Evolutionary conservation across 1,284 basidiomycete genomes (phyloP).

Genomic region (Ustilago sp.): DNA sequence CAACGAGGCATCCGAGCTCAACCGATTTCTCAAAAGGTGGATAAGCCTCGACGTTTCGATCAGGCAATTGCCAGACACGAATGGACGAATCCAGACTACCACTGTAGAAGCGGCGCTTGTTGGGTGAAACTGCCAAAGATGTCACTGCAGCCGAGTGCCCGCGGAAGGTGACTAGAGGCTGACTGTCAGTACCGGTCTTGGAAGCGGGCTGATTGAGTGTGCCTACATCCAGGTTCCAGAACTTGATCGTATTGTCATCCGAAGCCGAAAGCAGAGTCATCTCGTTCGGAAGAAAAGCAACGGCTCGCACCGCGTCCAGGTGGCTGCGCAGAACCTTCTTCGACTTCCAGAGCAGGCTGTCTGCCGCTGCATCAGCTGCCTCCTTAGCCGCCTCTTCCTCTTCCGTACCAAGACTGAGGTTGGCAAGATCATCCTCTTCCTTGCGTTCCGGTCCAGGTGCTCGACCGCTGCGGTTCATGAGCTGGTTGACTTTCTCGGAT

Average conservation of each 20-base stretch:
- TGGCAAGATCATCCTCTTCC: slow-evolving; percentile 59
- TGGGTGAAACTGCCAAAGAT: slow-evolving; percentile 83
- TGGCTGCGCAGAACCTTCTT: slow-evolving; percentile 75
- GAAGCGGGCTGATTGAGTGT: slow-evolving; percentile 40
- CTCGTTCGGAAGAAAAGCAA: slow-evolving; percentile 85
- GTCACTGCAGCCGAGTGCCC: slow-evolving; percentile 95
- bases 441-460: slow-evolving; percentile 32
- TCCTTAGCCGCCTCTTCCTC: slow-evolving; percentile 45
- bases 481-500: slow-evolving; percentile 56
- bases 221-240: slow-evolving; percentile 79
- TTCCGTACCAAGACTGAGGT: slow-evolving; percentile 48
- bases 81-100: slow-evolving; percentile 93
- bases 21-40: slow-evolving; percentile 85
- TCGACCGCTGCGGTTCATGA: slow-evolving; percentile 49
- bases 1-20: slow-evolving; percentile 82
- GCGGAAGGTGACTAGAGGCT: slow-evolving; percentile 82
- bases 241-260: slow-evolving; percentile 94
- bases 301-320: slow-evolving; percentile 88
- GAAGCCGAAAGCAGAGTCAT: slow-evolving; percentile 87
- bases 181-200: slow-evolving; percentile 41
- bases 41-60: slow-evolving; percentile 74
- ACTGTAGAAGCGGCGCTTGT: slow-evolving; percentile 83
- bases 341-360: slow-evolving; percentile 64
- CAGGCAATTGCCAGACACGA: slow-evolving; percentile 82
- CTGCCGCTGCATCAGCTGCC: slow-evolving; percentile 49